These are phyloP conservation scores for Eremothecium coryli DNA, from an alignment of 1,139 yeast species.

Conservation along the genomic window DNA sequence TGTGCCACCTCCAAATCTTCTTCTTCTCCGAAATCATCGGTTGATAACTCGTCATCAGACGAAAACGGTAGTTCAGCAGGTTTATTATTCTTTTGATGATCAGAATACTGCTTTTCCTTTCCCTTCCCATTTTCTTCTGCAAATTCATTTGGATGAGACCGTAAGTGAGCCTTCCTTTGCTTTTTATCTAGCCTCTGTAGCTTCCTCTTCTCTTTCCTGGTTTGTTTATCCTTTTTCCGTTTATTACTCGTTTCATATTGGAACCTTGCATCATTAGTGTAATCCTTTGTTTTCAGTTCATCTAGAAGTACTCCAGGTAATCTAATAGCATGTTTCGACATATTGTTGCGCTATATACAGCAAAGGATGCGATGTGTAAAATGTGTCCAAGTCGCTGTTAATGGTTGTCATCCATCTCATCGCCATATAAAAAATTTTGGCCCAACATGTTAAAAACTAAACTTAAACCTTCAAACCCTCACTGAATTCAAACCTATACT, in stretches of 20 bases:
- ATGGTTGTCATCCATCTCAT: background rate
- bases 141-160: background rate
- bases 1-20: slow-evolving; percentile 35
- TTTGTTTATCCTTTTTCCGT: slow-evolving; percentile 18
- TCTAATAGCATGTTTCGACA: slow-evolving; percentile 40
- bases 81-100: too few species aligned
- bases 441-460: slow-evolving; percentile 3
- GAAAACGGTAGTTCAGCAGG: slow-evolving; percentile 26
- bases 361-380: background rate
- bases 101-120: slow-evolving; percentile 2
- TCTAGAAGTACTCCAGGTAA: slow-evolving; percentile 63
- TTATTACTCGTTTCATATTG: slow-evolving; percentile 9
- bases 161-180: slow-evolving; percentile 9
- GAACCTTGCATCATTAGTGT: slow-evolving; percentile 29
- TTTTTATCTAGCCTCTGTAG: slow-evolving; percentile 26
- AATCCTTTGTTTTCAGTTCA: slow-evolving; percentile 44
- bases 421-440: background rate
- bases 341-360: too few species aligned
- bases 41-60: slow-evolving; percentile 39
- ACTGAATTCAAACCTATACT: background rate
- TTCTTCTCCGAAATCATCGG: slow-evolving; percentile 41
- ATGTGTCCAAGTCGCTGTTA: background rate
- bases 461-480: too few species aligned
- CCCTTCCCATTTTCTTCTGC: background rate
- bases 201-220: slow-evolving; percentile 29